A percentile compares a stretch with the other conserved stretches of the same genome.
These are phyloP conservation scores for Dryas octopetala DNA, from an alignment of 306 rosid species.

Conservation along the genomic window DNA sequence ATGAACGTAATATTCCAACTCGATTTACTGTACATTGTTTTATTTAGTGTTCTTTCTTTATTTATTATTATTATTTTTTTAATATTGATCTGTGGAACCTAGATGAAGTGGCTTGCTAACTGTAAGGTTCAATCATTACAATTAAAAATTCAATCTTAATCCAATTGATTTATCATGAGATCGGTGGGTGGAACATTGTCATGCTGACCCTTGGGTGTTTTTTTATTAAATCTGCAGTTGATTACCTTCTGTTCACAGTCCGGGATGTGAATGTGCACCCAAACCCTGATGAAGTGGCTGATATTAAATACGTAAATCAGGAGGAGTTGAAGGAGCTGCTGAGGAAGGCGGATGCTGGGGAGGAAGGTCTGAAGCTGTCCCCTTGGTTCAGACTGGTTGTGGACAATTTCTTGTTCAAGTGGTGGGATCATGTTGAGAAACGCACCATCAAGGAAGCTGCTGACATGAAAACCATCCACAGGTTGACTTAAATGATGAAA, in stretches of 20 bases:
- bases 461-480: conserved; percentile 95
- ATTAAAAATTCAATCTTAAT: too few species aligned
- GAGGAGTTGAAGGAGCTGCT: conserved; percentile 85
- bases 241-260: conserved; percentile 82
- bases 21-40: neutral
- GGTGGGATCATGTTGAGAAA: conserved; percentile 95
- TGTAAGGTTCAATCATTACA: too few species aligned
- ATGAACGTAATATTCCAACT: conserved; percentile 70
- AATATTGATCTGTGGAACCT: neutral
- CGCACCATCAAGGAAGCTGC: conserved; percentile 62
- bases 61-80: neutral
- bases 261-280: conserved; percentile 75
- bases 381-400: conserved; percentile 99
- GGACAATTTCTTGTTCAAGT: conserved; percentile 91
- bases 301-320: conserved; percentile 68
- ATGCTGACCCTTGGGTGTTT: conserved; percentile 9
- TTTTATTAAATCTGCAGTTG: conserved; percentile 59
- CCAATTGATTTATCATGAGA: too few species aligned
- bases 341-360: conserved; percentile 92
- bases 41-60: conserved; percentile 1
- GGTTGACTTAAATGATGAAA: conserved; percentile 42
- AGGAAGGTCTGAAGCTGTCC: conserved; percentile 90
- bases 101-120: neutral
- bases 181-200: neutral
- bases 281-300: conserved; percentile 94